Evolutionary conservation across 2,329 filamentous ascomycete genomes (phyloP).

Genomic region (Volutella citrinella): DNA sequence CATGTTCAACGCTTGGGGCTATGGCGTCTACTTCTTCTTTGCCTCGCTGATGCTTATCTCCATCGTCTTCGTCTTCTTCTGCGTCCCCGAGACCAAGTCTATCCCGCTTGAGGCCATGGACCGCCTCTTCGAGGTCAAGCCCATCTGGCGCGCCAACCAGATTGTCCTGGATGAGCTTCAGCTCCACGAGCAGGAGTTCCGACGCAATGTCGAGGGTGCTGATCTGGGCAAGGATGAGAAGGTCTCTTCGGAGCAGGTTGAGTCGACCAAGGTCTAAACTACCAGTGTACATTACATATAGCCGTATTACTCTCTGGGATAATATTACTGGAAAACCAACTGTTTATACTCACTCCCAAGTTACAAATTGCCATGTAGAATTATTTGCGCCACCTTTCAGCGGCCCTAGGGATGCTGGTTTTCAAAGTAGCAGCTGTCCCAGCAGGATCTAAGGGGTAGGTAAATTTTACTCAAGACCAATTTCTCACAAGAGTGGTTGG

Average conservation of each 20-base stretch:
- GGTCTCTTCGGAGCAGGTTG: slow-evolving; percentile 23
- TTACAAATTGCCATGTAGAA: too few relatives aligned
- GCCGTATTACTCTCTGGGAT: too few relatives aligned
- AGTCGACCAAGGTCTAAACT: slow-evolving; percentile 10
- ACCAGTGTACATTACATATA: too few relatives aligned
- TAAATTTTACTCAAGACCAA: too few relatives aligned
- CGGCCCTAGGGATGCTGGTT: too few relatives aligned
- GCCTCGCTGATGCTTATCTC: slow-evolving; percentile 59
- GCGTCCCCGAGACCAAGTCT: slow-evolving; percentile 64
- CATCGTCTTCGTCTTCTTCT: slow-evolving; percentile 58
- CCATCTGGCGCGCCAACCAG: slow-evolving; percentile 41
- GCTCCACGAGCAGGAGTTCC: slow-evolving; percentile 31
- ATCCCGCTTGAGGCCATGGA: slow-evolving; percentile 66
- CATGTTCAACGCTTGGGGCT: slow-evolving; percentile 59
- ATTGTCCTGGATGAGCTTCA: slow-evolving; percentile 42
- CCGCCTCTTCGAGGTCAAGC: slow-evolving; percentile 52
- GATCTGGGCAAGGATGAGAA: slow-evolving; percentile 26
- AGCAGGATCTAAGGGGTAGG: too few relatives aligned
- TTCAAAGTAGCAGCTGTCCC: too few relatives aligned
- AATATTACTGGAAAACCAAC: too few relatives aligned
- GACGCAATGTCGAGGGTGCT: slow-evolving; percentile 26
- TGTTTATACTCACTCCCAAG: too few relatives aligned
- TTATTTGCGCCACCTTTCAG: too few relatives aligned
- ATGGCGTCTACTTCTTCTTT: slow-evolving; percentile 69
- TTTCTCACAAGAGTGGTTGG: too few relatives aligned